These are phyloP conservation scores for Flaveria bidentis DNA, from an alignment of 129 eudicot species.

Conservation along the genomic window DNA sequence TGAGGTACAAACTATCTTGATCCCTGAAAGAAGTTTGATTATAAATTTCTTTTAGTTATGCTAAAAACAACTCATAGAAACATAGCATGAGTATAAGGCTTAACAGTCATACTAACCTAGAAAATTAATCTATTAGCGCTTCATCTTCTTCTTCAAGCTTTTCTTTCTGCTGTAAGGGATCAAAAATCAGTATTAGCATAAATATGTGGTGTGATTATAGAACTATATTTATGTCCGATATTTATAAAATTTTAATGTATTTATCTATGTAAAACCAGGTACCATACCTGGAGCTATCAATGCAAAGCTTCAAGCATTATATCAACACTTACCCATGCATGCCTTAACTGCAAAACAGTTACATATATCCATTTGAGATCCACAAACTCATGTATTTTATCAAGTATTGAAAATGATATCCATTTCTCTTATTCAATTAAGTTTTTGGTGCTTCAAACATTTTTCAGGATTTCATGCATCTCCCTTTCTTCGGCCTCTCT, in stretches of 20 bases:
- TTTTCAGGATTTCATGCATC: conserved; percentile 52
- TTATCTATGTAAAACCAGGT: not conserved
- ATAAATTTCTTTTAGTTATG: not conserved
- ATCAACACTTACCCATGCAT: conserved; percentile 64
- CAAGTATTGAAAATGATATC: conserved; percentile 64
- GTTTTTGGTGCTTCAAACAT: conserved; percentile 55
- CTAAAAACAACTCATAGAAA: not conserved
- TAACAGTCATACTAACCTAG: conserved; percentile 26
- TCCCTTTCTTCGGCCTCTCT: conserved; percentile 68
- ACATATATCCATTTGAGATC: conserved; percentile 9
- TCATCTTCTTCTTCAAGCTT: conserved; percentile 66
- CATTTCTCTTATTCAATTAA: conserved; percentile 71
- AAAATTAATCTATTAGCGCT: conserved; percentile 55
- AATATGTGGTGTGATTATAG: not conserved
- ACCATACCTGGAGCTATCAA: conserved; percentile 39
- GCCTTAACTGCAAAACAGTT: conserved; percentile 61
- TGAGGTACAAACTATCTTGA: conserved; percentile 42
- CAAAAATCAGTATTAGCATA: not conserved
- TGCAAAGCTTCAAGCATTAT: conserved; percentile 70
- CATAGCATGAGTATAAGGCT: not conserved
- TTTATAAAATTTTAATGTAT: not conserved
- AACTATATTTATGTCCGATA: not conserved
- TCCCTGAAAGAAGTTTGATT: conserved; percentile 32
- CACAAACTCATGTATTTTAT: conserved; percentile 38
- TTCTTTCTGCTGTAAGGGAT: conserved; percentile 37